A percentile compares a stretch with the other conserved stretches of the same genome.
Evolutionary conservation across 257 asterid species (phyloP).

Genomic region (Solanum peruvianum): DNA sequence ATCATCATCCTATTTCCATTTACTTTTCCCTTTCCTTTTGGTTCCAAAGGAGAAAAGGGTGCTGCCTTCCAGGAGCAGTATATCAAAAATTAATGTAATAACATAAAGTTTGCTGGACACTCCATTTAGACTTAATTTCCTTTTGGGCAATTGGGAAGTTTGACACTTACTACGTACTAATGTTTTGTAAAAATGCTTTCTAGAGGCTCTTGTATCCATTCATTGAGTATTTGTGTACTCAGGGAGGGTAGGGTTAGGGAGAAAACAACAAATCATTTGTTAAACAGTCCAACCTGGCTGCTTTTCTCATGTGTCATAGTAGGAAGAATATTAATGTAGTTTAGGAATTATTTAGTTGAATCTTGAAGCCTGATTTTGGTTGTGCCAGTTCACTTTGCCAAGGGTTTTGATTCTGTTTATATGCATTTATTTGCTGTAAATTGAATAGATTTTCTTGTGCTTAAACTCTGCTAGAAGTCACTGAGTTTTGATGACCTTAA

Average conservation of each 20-base stretch:
- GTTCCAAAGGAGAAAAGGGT: neutral
- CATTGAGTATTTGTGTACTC: neutral
- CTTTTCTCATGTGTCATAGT: neutral
- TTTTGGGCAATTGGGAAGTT: neutral
- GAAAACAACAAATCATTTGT: neutral
- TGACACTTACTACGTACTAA: neutral
- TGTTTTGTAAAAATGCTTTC: neutral
- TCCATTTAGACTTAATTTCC: neutral
- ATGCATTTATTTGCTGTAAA: neutral
- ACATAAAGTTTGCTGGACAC: neutral
- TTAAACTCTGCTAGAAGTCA: neutral
- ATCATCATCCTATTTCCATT: neutral
- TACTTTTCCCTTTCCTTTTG: neutral
- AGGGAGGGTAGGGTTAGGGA: neutral
- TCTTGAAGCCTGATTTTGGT: neutral
- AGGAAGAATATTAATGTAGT: neutral
- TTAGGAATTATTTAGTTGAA: neutral
- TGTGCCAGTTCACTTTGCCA: neutral
- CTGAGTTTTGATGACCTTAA: neutral
- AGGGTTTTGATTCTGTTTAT: neutral
- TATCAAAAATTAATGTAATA: neutral
- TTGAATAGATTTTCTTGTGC: neutral
- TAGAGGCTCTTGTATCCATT: neutral
- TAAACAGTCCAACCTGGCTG: neutral
- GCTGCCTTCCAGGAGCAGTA: neutral